These are phyloP conservation scores for Colletotrichum sp. DNA, from an alignment of 2,329 filamentous ascomycete genomes.

Conservation along the genomic window DNA sequence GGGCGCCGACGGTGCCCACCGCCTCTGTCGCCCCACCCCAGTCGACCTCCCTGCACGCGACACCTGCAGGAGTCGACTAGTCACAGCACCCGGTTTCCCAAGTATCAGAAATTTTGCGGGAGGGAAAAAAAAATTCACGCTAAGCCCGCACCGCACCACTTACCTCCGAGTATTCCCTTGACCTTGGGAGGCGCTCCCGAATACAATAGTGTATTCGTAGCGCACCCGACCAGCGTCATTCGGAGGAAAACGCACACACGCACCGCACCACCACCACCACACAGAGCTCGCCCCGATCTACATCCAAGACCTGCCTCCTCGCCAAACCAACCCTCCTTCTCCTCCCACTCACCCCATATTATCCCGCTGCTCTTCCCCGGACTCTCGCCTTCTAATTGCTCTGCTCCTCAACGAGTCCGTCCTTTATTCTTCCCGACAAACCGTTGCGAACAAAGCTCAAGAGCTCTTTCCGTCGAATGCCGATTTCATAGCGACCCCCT, in stretches of 20 bases:
- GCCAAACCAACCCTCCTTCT: background rate
- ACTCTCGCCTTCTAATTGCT: slow-evolving; percentile 1
- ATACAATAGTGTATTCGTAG: background rate
- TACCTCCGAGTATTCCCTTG: slow-evolving; percentile 17
- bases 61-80: slow-evolving; percentile 4
- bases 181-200: background rate
- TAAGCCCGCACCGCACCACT: slow-evolving; percentile 15
- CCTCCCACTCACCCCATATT: background rate
- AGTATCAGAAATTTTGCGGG: slow-evolving; percentile 17
- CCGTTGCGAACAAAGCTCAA: background rate
- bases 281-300: background rate
- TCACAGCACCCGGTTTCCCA: background rate
- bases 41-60: slow-evolving; percentile 10
- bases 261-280: background rate
- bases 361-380: background rate
- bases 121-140: slow-evolving; percentile 16
- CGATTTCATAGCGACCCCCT: background rate
- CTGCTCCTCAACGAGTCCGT: slow-evolving; percentile 14
- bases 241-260: slow-evolving; percentile 7
- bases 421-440: background rate
- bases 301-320: background rate
- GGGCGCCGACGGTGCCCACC: background rate
- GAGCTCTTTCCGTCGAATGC: background rate
- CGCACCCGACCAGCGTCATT: slow-evolving; percentile 23
- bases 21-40: background rate